Base-by-base conservation (phyloP, 805 yeast species). In the Wickerhamiella occidentalis region DNA sequence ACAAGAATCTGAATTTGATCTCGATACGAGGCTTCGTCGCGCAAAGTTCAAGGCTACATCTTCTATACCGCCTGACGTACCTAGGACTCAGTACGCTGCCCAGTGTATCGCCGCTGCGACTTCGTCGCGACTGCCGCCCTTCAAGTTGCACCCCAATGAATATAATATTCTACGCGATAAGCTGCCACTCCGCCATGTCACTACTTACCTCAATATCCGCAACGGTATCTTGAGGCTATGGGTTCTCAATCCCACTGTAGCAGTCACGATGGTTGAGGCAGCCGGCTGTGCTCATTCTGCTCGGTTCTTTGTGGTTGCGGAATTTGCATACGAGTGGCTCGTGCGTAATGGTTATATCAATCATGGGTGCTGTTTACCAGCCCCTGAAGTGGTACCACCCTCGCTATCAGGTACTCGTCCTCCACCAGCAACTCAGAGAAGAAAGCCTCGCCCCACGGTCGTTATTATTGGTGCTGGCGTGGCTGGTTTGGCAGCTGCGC, bases 401-500 rank as follows among this genome's bases (percentile, higher is more conserved):
- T 30, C 41, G n/a, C 26, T 47, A 17, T 35, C 53, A 8, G 48
- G 55, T 13, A 49, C 37, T 22, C 51, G 52, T 36, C 56, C 58
- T 18, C 52, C 51, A 45, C 41, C 48, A 3, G 46, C 49, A 9
- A 45, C 49, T 18, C 59, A 54, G 11, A 57, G 57, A 36, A 52
- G 47, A 26, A 60, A 62, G 48, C 69, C 68, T 1, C 54, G 71
- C 11, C 61, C 63, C 40, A 63, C 70, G 2, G 77, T 92, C 47
- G 75, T 87, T 33, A 77, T 90, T 40, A 81, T 86, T 59, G 98
- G 98, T 57, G 95, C 97, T 69, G 98, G 98, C 45, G 81, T 95
- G 50, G 95, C 98, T 22, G 98, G 98, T 56, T 70, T 92, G 44
- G 95, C 96, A 58, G 83, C 90, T 64, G 96, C 97, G 22, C 92